Evolutionary conservation across 768 basidiomycete genomes (phyloP).

Genomic region (Calocera viscosa): DNA sequence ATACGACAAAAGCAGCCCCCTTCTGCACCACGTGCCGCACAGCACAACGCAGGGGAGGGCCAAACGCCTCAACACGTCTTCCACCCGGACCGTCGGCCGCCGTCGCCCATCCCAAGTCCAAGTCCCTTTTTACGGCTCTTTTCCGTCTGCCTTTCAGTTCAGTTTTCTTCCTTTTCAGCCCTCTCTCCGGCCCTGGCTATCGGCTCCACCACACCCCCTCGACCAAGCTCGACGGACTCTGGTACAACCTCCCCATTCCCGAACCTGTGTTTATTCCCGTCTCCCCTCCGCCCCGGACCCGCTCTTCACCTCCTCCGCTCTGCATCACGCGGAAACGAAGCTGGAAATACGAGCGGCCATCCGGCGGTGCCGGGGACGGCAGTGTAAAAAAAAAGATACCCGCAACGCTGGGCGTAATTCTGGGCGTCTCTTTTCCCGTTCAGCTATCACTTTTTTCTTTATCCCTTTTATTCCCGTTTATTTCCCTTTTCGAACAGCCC

Average conservation of each 20-base stretch:
- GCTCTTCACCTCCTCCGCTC: background rate
- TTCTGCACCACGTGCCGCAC: too few relatives aligned
- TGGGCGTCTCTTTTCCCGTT: background rate
- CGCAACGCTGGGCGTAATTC: constrained; percentile 1
- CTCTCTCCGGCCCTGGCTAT: background rate
- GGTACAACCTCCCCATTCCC: background rate
- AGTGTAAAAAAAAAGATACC: background rate
- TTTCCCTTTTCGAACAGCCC: background rate
- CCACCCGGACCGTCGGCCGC: too few relatives aligned
- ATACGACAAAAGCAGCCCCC: too few relatives aligned
- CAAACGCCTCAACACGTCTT: too few relatives aligned
- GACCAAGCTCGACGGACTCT: background rate
- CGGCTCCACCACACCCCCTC: background rate
- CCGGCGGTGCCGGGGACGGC: too few relatives aligned
- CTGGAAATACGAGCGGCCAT: too few relatives aligned
- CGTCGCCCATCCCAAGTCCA: too few relatives aligned
- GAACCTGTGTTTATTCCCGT: background rate
- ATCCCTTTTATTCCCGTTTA: background rate
- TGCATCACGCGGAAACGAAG: too few relatives aligned
- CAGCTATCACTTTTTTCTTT: background rate
- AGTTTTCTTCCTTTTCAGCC: background rate
- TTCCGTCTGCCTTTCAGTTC: background rate
- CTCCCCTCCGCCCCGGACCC: background rate
- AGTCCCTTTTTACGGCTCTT: too few relatives aligned
- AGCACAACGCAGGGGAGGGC: too few relatives aligned